Conservation (phyloP, 352 stramenopile genomes). For the Globisporangium spiculum region DNA sequence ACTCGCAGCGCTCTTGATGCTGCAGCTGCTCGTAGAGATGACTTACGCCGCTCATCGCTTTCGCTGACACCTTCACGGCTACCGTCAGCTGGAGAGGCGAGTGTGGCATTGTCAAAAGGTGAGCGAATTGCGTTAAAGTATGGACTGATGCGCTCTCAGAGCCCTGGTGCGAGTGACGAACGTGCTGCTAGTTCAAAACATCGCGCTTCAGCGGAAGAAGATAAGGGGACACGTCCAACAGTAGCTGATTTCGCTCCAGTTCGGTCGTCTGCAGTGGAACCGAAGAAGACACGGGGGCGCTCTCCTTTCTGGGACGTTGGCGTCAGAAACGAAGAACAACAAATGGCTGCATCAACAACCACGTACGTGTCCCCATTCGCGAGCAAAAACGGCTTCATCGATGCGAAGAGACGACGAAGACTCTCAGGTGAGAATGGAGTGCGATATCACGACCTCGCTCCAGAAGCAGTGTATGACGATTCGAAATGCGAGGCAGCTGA, state of each 20-base stretch:
- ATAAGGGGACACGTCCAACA: not conserved
- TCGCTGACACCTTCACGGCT: not conserved
- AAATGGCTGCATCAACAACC: slow-evolving; percentile 14
- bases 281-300: slow-evolving; percentile 1
- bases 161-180: not conserved
- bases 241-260: not conserved
- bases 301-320: slow-evolving; percentile 13
- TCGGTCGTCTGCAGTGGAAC: not conserved
- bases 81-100: not conserved
- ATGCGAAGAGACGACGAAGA: slow-evolving; percentile 22
- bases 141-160: slow-evolving; percentile 30
- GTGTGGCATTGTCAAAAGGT: slow-evolving; percentile 27
- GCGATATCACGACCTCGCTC: slow-evolving; percentile 6
- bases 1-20: not conserved
- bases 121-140: slow-evolving; percentile 68
- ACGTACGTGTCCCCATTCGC: slow-evolving; percentile 65
- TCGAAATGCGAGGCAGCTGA: slow-evolving; percentile 19
- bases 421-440: slow-evolving; percentile 8
- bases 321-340: slow-evolving; percentile 16
- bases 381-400: slow-evolving; percentile 27
- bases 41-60: not conserved
- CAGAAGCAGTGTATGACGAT: slow-evolving; percentile 40
- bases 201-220: not conserved
- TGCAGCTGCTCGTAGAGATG: not conserved
- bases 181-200: not conserved